Base-by-base conservation (phyloP, 768 basidiomycete genomes). In the Lentinus brumalis region DNA sequence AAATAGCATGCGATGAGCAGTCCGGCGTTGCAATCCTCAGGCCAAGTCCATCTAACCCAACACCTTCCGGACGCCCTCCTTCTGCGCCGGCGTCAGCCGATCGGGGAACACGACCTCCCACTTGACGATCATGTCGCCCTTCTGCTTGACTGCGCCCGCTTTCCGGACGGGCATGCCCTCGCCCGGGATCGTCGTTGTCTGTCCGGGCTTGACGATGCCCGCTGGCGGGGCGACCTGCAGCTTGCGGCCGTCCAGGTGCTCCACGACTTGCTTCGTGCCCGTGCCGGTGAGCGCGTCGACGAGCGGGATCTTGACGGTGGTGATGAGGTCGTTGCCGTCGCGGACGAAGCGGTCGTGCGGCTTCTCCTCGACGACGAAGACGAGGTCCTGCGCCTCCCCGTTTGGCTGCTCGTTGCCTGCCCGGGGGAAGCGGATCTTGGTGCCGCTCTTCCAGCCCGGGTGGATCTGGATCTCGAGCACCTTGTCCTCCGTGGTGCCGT, bases 341-440 rank as follows among this genome's bases (percentile, higher is more conserved):
- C 96, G 83, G 60, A 77, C 82, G 75, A 92, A 97, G 16, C 79
- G 73, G 0, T 81, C 74, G 73, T 98, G 92, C 9, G 89, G 87
- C 75, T 96, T 98, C 76, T 98, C 94, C 74, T 97, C 96, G n/a
- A 97, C 86, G 50, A 96, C 86, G 71, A 99, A 98, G 35, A 95
- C 95, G n/a, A 99, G 82, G 72, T 96, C 93, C 69, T 95, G 94
- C 14, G 89, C 73, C 49, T 88, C 88, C 11, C 89, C 88, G 38
- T 62, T 73, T 12, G 77, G 70, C 53, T 82, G 80, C 68, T 95
- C 94, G 73, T 98, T 95, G 3, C 94, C 94, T 10, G 92, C 89
- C 21, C 85, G 84, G 0, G 91, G 85, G 75, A 96, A 98, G 44
- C 92, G 87, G 60, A 98, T 83, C 77, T 96, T 97, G 16, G 96